Base-by-base conservation (phyloP, 345 rosid genomes). In the Brassica incana region DNA sequence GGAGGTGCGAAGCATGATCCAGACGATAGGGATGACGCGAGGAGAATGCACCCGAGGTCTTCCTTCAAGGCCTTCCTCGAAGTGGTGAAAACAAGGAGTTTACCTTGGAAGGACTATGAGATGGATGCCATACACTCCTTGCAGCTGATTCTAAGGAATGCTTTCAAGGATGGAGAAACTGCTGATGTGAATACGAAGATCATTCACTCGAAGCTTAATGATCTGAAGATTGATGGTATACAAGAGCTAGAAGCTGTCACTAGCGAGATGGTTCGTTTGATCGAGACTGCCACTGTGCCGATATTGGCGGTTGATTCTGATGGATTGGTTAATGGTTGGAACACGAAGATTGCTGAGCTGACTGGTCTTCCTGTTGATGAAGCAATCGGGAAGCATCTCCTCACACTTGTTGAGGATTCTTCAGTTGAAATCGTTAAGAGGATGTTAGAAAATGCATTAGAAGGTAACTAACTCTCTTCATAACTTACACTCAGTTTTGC, bases 101-200 rank as follows among this genome's bases (percentile, higher is more conserved):
- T 88, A 71, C 95, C 99, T 16, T 95, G 97, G 99, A 92, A 92
- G 78, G 97, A 92, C 85, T 90, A 87, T 76, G 99, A 95, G 86
- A 92, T 91, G 97, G 97, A 95, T 80, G 97, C 97, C 33, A 95
- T 95, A 67, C 99, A 95, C 82, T 95, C 99, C 65, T 79, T 95
- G 88, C 99, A 95, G 87, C 91, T 92, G 71, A 95, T 95, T 63
- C 77, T 95, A 84, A 89, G 97, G 79, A 95, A 92, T 60, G 87
- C 97, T 20, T 85, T 85, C 72, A 92, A 88, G 80, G 98, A 90
- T 40, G 35, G 67, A 23, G 92, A 85, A 56, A 45, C 82, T 9
- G 40, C 78, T 69, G 90, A 91, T 75, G 38, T 68, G 23, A 87
- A 85, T 68, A 56, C 88, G 71, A 86, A 65, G 62, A 60, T 84